These are phyloP conservation scores for Rhodotorula sphaerocarpa DNA, from an alignment of 768 basidiomycete species.

Conservation along the genomic window DNA sequence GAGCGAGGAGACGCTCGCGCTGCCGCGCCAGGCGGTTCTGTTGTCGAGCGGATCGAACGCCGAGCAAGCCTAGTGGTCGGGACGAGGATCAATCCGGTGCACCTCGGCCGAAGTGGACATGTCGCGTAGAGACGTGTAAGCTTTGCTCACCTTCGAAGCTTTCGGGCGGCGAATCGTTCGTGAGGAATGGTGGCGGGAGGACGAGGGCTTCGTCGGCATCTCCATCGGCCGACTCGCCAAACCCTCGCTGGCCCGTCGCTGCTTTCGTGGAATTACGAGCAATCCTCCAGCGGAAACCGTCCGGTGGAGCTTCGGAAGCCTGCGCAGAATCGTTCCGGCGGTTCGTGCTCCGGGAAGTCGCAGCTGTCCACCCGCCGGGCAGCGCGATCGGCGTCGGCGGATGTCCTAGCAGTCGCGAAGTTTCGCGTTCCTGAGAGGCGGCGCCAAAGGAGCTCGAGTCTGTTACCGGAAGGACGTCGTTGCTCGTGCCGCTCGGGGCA, in stretches of 20 bases:
- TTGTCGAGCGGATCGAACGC: constrained; percentile 1
- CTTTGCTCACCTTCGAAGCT: constrained; percentile 10
- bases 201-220: constrained; percentile 1
- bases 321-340: too few species aligned
- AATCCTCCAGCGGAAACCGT: too few species aligned
- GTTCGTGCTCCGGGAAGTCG: neutral
- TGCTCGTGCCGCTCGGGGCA: too few species aligned
- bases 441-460: too few species aligned
- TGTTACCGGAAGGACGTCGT: too few species aligned
- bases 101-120: too few species aligned
- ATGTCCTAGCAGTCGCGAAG: neutral
- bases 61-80: constrained; percentile 24
- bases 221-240: neutral
- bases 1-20: constrained; percentile 1
- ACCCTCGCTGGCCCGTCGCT: too few species aligned
- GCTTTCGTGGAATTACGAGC: too few species aligned
- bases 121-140: too few species aligned
- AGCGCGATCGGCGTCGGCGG: neutral
- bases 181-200: constrained; percentile 16
- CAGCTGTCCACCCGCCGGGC: neutral
- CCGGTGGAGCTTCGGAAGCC: too few species aligned
- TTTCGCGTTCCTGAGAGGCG: too few species aligned
- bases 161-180: neutral
- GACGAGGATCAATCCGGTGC: too few species aligned
- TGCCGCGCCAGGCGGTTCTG: neutral